Conservation (phyloP, 805 yeast genomes). For the Myxozyma vanderwaltii region DNA sequence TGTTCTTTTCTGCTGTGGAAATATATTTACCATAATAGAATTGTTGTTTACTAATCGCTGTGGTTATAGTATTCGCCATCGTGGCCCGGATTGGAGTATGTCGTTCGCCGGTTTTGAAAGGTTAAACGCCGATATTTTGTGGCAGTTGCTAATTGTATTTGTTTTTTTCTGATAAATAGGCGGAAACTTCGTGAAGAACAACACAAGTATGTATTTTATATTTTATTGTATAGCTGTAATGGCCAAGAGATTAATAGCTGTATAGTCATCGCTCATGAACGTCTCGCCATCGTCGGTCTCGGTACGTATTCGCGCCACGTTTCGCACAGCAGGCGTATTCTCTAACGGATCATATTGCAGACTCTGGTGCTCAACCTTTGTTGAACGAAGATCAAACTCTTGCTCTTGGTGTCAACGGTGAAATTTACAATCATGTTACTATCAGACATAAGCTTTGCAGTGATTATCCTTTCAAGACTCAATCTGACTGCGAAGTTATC, state of each 20-base stretch:
- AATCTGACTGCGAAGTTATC: constrained; percentile 96
- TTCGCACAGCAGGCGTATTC: neutral
- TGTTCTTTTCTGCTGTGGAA: neutral
- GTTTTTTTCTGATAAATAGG: too few species aligned
- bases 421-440: constrained; percentile 94
- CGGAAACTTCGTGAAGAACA: constrained; percentile 79
- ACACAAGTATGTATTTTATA: constrained; percentile 50
- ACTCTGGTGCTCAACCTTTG: constrained; percentile 98
- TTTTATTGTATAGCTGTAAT: neutral
- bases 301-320: constrained; percentile 41
- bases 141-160: neutral
- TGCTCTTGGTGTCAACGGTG: constrained; percentile 91
- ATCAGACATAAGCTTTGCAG: constrained; percentile 68
- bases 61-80: constrained; percentile 75
- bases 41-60: constrained; percentile 1
- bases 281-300: constrained; percentile 95
- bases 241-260: constrained; percentile 1
- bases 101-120: neutral
- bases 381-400: constrained; percentile 72
- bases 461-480: constrained; percentile 77
- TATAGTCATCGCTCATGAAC: constrained; percentile 78
- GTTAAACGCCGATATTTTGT: neutral
- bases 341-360: constrained; percentile 51
- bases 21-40: neutral
- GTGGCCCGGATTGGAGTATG: constrained; percentile 95